A percentile compares a stretch with the other conserved stretches of the same genome.
Evolutionary conservation across 495 filamentous ascomycete genomes (phyloP).

Genomic region (Talaromyces thailandensis): DNA sequence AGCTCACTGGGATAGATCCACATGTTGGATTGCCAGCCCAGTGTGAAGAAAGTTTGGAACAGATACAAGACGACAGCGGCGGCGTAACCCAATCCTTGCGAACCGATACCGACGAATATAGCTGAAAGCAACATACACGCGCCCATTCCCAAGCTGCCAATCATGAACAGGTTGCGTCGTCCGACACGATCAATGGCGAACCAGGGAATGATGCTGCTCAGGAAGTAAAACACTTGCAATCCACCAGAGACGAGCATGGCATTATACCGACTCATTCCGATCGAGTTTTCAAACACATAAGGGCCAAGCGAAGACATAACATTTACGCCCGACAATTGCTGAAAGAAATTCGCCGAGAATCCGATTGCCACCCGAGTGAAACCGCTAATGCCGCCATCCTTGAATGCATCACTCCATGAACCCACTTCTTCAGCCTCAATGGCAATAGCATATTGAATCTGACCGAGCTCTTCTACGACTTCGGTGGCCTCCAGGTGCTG

Average conservation of each 20-base stretch:
- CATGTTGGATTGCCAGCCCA: constrained; percentile 45
- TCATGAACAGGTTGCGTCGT: constrained; percentile 6
- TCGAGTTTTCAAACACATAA: constrained; percentile 8
- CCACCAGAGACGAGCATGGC: constrained; percentile 3
- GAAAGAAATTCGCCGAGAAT: constrained; percentile 12
- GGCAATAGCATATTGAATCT: constrained; percentile 13
- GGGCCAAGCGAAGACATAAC: constrained; percentile 15
- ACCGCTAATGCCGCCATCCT: constrained; percentile 13
- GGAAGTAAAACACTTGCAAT: constrained; percentile 1
- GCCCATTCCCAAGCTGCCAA: background rate
- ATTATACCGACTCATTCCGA: constrained; percentile 1
- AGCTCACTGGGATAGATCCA: constrained; percentile 50
- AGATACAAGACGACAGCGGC: constrained; percentile 17
- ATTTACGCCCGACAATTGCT: constrained; percentile 13
- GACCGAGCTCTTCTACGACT: constrained; percentile 11
- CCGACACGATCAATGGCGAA: constrained; percentile 19
- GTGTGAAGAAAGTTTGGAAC: constrained; percentile 29
- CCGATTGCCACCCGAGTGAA: constrained; percentile 11
- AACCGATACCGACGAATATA: constrained; percentile 1
- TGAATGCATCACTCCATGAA: constrained; percentile 13
- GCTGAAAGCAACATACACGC: constrained; percentile 1
- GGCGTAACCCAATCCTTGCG: constrained; percentile 4
- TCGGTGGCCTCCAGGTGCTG: constrained; percentile 6
- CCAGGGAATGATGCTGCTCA: constrained; percentile 1
- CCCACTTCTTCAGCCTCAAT: constrained; percentile 13